Evolutionary conservation across 2,329 filamentous ascomycete genomes (phyloP), one percentile per base, ranked within the genome.

Genomic region (Fusarium sterilihyphosum): DNA sequence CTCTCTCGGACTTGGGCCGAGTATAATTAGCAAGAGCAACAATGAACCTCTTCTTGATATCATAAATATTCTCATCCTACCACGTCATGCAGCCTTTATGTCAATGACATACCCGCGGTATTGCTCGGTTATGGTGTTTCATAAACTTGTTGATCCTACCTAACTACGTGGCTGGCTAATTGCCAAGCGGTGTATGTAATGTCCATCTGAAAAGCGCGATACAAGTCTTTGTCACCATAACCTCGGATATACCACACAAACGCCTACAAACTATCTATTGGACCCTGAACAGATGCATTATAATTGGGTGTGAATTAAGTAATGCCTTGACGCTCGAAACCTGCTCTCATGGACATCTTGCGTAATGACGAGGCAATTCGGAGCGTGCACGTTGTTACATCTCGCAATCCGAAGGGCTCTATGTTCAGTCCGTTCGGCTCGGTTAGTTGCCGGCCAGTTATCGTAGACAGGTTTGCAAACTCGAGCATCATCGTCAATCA

Each of bases 31-130:
- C 16, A 38, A 56, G 38, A 53, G 31, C 9, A 46, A 17, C 8
- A 29, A 67, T 52, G 44, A 20, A 13, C 17, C 24, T 47, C 7
- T 31, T 29, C 46, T 60, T 57, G n/a, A 53, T 11, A 26, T 57
- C n/a, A 16, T 56, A 14, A 14, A 33, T 24, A 16, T 10, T 17
- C 33, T 46, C 14, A 43, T 43, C 18, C 16, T 22, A 35, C 24
- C 56, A 71, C 73, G 29, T 92, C 90, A 94, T 94, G 82, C 88
- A 93, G 79, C 95, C 80, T 80, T 89, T 89, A 96, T 92, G 50
- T 89, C 74, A 77, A 68, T 70, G 41, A 35, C 60, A 72, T 65
- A 71, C 56, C 62, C 64, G 71, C 77, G 77, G 77, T 53, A 75
- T 47, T 76, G 54, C 31, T 79, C 75, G 70, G 75, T 68, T 78